phyloP scores from a whole-genome alignment of 495 filamentous ascomycete species.

The Penicillium steckii region DNA sequence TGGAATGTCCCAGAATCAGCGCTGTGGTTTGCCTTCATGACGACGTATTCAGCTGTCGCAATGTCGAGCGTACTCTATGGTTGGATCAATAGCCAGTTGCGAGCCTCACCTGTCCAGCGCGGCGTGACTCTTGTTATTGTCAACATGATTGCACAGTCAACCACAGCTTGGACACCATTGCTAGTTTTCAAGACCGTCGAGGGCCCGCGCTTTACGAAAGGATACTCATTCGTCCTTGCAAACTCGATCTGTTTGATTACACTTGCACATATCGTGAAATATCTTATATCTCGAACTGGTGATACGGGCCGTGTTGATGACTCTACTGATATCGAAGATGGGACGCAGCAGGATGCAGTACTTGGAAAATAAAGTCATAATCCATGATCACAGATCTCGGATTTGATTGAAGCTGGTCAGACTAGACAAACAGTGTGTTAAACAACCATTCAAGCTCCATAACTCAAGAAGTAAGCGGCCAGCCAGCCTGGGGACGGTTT shows the following conservation, averaged over 20 bases:
- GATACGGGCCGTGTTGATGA: neutral
- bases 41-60: slow-evolving; percentile 30
- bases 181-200: slow-evolving; percentile 45
- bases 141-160: slow-evolving; percentile 52
- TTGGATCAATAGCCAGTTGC: slow-evolving; percentile 49
- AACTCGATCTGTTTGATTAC: slow-evolving; percentile 45
- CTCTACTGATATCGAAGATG: slow-evolving; percentile 7
- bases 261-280: slow-evolving; percentile 31
- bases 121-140: slow-evolving; percentile 51
- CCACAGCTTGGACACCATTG: slow-evolving; percentile 36
- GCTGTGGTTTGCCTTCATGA: slow-evolving; percentile 49
- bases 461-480: too few species aligned
- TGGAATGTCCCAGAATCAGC: slow-evolving; percentile 51
- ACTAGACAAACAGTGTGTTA: too few species aligned
- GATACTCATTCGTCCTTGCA: slow-evolving; percentile 46
- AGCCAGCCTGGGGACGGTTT: too few species aligned
- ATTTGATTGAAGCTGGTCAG: too few species aligned
- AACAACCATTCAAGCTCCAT: too few species aligned
- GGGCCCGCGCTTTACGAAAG: slow-evolving; percentile 47
- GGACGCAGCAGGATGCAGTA: neutral
- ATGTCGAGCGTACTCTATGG: slow-evolving; percentile 38
- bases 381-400: neutral
- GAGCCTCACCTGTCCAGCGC: slow-evolving; percentile 57
- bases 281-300: slow-evolving; percentile 22
- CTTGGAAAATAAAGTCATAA: neutral